Percentiles rank a stretch among this genome's conserved stretches.
These are phyloP conservation scores for Daucus carota DNA, from an alignment of 129 eudicot genomes.

Conservation along the genomic window DNA sequence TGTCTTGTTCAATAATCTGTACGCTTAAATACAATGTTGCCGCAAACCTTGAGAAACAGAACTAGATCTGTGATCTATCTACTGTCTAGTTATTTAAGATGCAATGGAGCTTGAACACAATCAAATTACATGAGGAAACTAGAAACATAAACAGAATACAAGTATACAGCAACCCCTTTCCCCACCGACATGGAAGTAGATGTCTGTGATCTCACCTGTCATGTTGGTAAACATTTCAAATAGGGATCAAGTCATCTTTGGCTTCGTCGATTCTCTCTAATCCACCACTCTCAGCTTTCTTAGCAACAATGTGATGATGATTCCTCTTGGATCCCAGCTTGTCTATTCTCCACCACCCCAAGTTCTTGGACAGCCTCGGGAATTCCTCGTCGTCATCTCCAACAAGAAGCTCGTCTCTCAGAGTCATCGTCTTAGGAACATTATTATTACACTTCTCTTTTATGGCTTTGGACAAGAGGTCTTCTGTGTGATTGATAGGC, in stretches of 20 bases:
- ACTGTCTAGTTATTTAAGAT: background rate
- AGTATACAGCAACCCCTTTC: background rate
- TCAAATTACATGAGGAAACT: background rate
- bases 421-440: conserved; percentile 28
- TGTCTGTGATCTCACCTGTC: conserved; percentile 20
- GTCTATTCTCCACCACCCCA: conserved; percentile 71
- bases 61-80: background rate
- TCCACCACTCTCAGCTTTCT: conserved; percentile 47
- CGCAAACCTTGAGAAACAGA: background rate
- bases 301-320: conserved; percentile 23
- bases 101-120: background rate
- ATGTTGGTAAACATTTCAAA: conserved; percentile 18
- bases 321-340: conserved; percentile 50
- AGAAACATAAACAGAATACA: background rate
- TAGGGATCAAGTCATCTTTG: conserved; percentile 26
- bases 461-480: conserved; percentile 56
- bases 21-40: background rate
- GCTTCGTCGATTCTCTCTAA: conserved; percentile 65
- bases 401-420: conserved; percentile 79
- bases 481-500: conserved; percentile 64
- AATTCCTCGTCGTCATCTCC: conserved; percentile 41
- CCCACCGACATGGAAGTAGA: background rate
- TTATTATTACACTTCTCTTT: conserved; percentile 37
- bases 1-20: background rate
- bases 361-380: conserved; percentile 25